Percentiles rank a stretch among this genome's conserved stretches.
Conservation (phyloP, 2,329 filamentous ascomycete genomes). For the Gnomoniopsis sp. region DNA sequence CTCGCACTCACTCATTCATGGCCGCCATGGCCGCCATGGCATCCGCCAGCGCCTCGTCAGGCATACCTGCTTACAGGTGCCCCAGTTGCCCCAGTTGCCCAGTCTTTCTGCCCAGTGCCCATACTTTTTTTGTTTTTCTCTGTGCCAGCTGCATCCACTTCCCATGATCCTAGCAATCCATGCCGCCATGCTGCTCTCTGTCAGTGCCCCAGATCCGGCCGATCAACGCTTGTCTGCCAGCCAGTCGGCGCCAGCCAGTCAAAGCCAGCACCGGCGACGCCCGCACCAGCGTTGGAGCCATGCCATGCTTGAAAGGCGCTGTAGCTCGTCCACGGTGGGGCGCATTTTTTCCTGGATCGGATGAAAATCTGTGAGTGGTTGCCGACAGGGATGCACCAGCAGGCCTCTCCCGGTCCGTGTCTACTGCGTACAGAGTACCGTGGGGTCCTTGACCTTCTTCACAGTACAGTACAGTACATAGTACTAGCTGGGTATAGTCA, state of each 20-base stretch:
- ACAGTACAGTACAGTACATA: too few species aligned
- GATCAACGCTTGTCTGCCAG: background rate
- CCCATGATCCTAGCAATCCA: background rate
- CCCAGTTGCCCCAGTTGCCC: too few species aligned
- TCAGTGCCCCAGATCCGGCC: background rate
- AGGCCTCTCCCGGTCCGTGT: background rate
- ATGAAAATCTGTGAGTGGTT: background rate
- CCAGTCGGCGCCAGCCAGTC: background rate
- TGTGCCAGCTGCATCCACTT: background rate
- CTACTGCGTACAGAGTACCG: too few species aligned
- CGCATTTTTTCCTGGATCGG: background rate
- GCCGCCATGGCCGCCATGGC: too few species aligned
- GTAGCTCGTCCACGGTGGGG: background rate
- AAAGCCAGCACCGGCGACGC: background rate
- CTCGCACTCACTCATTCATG: too few species aligned
- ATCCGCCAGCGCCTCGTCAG: too few species aligned
- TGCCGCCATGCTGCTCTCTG: background rate
- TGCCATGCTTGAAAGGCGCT: background rate
- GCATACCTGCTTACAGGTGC: too few species aligned
- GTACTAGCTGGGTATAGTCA: too few species aligned
- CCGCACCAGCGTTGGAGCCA: background rate
- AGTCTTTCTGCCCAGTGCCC: too few species aligned
- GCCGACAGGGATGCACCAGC: background rate
- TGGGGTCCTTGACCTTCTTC: too few species aligned
- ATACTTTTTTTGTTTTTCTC: too few species aligned